Percentiles rank a stretch among this genome's conserved stretches.
phyloP scores from a whole-genome alignment of 1,284 basidiomycete species.

The Trametes hirsuta region DNA sequence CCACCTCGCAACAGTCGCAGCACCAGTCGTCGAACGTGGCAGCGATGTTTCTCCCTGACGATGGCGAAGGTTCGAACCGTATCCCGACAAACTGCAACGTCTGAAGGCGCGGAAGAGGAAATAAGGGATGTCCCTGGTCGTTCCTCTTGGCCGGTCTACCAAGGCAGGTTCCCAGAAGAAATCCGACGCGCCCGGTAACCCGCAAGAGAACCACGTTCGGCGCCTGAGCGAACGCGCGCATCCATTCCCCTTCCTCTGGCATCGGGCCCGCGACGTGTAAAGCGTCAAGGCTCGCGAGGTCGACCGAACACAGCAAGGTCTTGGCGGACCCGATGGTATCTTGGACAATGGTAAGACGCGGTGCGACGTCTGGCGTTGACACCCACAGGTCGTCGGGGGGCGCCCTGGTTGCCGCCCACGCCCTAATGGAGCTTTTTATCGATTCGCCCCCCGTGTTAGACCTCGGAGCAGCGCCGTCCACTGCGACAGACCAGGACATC shows the following conservation, averaged over 20 bases:
- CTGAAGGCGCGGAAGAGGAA: neutral
- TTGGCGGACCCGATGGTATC: neutral
- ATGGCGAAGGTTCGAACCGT: neutral
- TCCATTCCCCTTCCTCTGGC: neutral
- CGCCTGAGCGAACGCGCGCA: neutral
- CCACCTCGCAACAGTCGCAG: neutral
- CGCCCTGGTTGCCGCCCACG: neutral
- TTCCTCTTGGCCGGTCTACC: neutral
- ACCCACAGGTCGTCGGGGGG: neutral
- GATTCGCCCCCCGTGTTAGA: no score
- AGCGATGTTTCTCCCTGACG: neutral
- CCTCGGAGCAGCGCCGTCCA: neutral
- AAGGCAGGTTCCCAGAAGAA: neutral
- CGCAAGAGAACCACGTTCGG: constrained; percentile 2
- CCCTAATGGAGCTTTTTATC: neutral
- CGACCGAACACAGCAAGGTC: neutral
- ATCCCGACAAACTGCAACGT: neutral
- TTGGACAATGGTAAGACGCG: neutral
- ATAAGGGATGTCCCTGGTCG: neutral
- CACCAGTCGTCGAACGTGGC: neutral
- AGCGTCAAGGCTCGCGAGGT: neutral
- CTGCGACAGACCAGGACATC: neutral
- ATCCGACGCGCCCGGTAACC: neutral
- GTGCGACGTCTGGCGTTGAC: neutral
- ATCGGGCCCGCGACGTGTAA: neutral